These are phyloP conservation scores for Gloeostereum incarnatum DNA, from an alignment of 768 basidiomycete species.

Conservation along the genomic window DNA sequence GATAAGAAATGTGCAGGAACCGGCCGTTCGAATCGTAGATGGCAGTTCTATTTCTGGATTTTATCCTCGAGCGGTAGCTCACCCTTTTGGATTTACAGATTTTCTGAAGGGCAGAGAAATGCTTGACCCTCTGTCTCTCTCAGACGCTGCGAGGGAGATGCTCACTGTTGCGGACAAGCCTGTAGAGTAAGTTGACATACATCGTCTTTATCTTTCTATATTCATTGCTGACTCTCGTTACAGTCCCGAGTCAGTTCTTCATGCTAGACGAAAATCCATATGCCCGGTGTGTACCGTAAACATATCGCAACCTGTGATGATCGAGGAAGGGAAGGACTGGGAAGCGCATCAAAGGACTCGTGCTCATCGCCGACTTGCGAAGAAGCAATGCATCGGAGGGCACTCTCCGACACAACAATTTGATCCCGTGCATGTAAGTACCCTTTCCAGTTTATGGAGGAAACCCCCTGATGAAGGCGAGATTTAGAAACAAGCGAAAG, in stretches of 20 bases:
- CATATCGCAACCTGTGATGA: conserved; percentile 53
- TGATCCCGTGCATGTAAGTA: no score
- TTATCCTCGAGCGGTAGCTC: no score
- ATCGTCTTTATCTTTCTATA: conserved; percentile 2
- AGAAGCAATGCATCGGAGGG: no score
- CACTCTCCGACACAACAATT: no score
- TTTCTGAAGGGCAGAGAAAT: conserved; percentile 43
- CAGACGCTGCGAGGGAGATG: conserved; percentile 42
- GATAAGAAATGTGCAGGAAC: conserved; percentile 41
- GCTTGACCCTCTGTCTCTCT: conserved; percentile 49
- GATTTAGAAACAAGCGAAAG: no score
- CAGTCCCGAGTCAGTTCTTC: conserved; percentile 51
- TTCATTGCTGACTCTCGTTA: conserved; percentile 3
- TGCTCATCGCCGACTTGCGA: conserved; percentile 41
- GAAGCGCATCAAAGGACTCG: conserved; percentile 47
- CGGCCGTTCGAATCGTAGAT: conserved; percentile 38
- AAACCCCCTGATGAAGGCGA: no score
- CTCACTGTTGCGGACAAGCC: conserved; percentile 34
- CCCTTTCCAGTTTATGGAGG: no score
- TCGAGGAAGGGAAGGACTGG: conserved; percentile 47
- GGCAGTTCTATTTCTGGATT: conserved; percentile 22
- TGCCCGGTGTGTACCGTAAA: conserved; percentile 60
- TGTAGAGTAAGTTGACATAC: conserved; percentile 27
- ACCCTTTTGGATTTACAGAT: conserved; percentile 23
- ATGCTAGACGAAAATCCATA: conserved; percentile 44